phyloP scores from a whole-genome alignment of 2,329 filamentous ascomycete species.

The Pseudocercospora ulei region DNA sequence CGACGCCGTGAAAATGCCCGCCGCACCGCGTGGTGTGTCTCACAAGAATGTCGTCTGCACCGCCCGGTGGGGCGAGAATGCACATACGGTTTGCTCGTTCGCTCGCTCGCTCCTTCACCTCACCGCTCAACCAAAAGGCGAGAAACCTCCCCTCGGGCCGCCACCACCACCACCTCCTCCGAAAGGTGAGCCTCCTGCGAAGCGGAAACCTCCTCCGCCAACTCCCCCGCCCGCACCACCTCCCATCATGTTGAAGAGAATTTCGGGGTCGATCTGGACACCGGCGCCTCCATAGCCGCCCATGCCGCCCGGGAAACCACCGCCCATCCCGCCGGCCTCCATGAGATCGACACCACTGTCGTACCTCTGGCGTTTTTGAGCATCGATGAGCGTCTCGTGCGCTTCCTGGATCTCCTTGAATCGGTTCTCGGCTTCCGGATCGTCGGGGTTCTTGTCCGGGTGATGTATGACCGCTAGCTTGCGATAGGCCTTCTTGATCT shows the following conservation, averaged over 20 bases:
- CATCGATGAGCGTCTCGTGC: slow-evolving; percentile 88
- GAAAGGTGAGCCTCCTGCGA: slow-evolving; percentile 21
- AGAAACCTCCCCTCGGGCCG: slow-evolving; percentile 16
- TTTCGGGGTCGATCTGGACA: slow-evolving; percentile 59
- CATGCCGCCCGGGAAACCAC: slow-evolving; percentile 41
- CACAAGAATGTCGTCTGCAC: too few species aligned
- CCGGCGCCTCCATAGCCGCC: slow-evolving; percentile 34
- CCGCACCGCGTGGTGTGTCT: too few species aligned
- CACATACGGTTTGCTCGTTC: too few species aligned
- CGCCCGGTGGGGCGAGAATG: too few species aligned
- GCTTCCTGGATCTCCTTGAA: slow-evolving; percentile 99
- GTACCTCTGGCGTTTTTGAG: slow-evolving; percentile 84
- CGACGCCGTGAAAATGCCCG: too few species aligned
- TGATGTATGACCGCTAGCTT: slow-evolving; percentile 90
- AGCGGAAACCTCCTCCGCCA: slow-evolving; percentile 38
- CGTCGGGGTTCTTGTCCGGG: slow-evolving; percentile 92
- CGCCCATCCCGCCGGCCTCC: slow-evolving; percentile 45
- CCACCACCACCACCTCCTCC: slow-evolving; percentile 16
- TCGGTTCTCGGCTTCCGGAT: slow-evolving; percentile 70
- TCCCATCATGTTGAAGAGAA: slow-evolving; percentile 76
- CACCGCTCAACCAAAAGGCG: slow-evolving; percentile 17
- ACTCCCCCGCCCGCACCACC: slow-evolving; percentile 49
- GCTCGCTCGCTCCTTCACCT: too few species aligned
- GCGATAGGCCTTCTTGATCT: slow-evolving; percentile 95
- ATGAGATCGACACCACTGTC: slow-evolving; percentile 87